Evolutionary conservation across 371 early-diverging fungal genomes (phyloP), one percentile per base, ranked within the genome.

Genomic region (Mucor mucedo): DNA sequence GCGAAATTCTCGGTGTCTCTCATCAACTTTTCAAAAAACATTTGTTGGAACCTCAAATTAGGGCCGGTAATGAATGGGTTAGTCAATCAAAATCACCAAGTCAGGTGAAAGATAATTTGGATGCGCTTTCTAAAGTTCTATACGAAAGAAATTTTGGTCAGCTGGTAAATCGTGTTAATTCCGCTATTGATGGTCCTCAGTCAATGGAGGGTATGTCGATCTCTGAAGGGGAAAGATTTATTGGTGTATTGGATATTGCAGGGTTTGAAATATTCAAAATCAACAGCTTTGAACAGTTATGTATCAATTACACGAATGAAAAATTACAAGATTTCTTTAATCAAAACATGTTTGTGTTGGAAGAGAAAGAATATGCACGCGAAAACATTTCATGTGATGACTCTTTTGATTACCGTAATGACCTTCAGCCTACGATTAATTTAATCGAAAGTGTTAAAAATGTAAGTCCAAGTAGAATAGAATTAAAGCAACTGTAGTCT

Each of bases 261-360:
- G 99, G 99, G 4, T 99, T 99, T 80, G 99, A 99, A 79, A 99
- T 99, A 55, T 98, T 99, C 69, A 92, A 98, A 69, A 79, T 84
- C 62, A 99, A 99, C 81, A 92, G 93, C 68, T 99, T 99, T 85
- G 99, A 99, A 76, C 99, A 99, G 75, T 86, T 99, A 29, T 98
- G 97, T 75, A 99, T 99, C 84, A 99, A 99, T 81, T 99, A 99
- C 78, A 99, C 99, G 39, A 99, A 99, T 79, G 99, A 99, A 76
- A 95, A 95, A 66, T 89, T 99, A 11, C 99, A 99, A 77, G 99
- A 99, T 73, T 99, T 99, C 82, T 99, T 99, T 86, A 99, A 99
- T 81, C 99, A 99, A 79, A 96, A 98, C 74, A 99, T 99, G 99
- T 99, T 99, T 84, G 92, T 95, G 41, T 83, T 98, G 13, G 99